Base-by-base conservation (phyloP, 164 flowering plant genomes). In the Chimonanthus salicifolius region DNA sequence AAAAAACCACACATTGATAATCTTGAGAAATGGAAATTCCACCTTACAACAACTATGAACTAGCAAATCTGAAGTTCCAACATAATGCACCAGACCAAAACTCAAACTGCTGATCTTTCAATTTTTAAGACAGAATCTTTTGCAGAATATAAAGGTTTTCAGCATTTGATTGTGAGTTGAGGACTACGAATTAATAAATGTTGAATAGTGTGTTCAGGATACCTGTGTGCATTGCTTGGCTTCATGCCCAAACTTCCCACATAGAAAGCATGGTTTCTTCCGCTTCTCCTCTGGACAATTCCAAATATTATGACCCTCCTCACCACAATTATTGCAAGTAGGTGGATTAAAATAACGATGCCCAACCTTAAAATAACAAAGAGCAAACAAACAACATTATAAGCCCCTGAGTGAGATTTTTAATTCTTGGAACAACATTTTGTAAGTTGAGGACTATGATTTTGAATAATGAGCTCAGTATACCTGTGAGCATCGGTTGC, bases 221-320 rank as follows among this genome's bases (percentile, higher is more conserved):
- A 94, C 99, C 98, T 93, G 86, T 15, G 78, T 49, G 78, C 99
- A 95, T 10, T 82, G 75, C 80, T 83, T 93, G 10, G 78, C 88
- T 82, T 70, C 73, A 73, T 93, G 99, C 47, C 91, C 98, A 18
- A 87, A 80, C 80, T 93, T 88, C 72, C 99, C 99, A 78, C 99
- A 95, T 65, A 92, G 83, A 84, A 87, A 95, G 79, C 98, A 95
- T 15, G 99, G 97, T 67, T 85, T 90, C 76, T 75, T 84, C 72
- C 85, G 85, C 77, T 74, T 86, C 68, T 80, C 79, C 43, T 79
- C 44, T 7, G 83, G 77, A 81, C 94, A 90, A 18, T 82, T 82
- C 7, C 66, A 80, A 45, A 83, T 79, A 15, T 67, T 67, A 71
- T 90, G 94, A 11, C 88, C 90, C 77, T 81, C 87, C 78, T 88